These are phyloP conservation scores for Hanseniaspora gamundiae DNA, from an alignment of 1,139 yeast species.

Conservation along the genomic window DNA sequence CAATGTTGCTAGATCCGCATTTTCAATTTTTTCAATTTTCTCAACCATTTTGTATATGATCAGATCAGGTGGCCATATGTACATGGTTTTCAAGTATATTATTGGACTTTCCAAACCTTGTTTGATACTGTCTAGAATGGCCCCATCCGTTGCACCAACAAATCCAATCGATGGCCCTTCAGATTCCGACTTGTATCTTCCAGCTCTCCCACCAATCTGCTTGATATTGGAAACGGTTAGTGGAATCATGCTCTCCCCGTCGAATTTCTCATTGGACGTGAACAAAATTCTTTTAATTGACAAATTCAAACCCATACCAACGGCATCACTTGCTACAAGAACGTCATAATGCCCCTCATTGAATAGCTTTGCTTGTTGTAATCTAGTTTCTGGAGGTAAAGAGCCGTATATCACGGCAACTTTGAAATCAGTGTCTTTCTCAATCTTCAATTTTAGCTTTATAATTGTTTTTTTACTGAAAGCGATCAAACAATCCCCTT, in stretches of 20 bases:
- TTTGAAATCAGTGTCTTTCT: constrained; percentile 43
- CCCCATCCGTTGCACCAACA: constrained; percentile 40
- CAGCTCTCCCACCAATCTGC: constrained; percentile 97
- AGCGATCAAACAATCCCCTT: constrained; percentile 85
- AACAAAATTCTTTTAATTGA: constrained; percentile 73
- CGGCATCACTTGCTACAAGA: constrained; percentile 89
- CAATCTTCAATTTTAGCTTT: constrained; percentile 53
- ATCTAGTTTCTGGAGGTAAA: constrained; percentile 87
- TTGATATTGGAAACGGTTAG: constrained; percentile 58
- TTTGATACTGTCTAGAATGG: constrained; percentile 34
- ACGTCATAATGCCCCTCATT: constrained; percentile 67
- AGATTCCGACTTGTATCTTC: constrained; percentile 42
- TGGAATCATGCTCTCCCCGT: constrained; percentile 42
- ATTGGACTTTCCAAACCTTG: constrained; percentile 37
- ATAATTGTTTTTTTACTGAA: constrained; percentile 67
- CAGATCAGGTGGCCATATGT: constrained; percentile 59
- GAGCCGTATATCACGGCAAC: constrained; percentile 95
- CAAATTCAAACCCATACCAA: constrained; percentile 93
- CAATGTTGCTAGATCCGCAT: constrained; percentile 3
- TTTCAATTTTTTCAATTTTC: constrained; percentile 9
- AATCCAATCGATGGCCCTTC: constrained; percentile 35
- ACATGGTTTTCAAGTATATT: constrained; percentile 39
- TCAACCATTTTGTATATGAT: constrained; percentile 35
- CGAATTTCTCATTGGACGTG: constrained; percentile 52
- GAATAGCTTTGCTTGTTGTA: constrained; percentile 69